Evolutionary conservation across 805 yeast genomes (phyloP).

Genomic region (Aciculoconidium aculeatum): DNA sequence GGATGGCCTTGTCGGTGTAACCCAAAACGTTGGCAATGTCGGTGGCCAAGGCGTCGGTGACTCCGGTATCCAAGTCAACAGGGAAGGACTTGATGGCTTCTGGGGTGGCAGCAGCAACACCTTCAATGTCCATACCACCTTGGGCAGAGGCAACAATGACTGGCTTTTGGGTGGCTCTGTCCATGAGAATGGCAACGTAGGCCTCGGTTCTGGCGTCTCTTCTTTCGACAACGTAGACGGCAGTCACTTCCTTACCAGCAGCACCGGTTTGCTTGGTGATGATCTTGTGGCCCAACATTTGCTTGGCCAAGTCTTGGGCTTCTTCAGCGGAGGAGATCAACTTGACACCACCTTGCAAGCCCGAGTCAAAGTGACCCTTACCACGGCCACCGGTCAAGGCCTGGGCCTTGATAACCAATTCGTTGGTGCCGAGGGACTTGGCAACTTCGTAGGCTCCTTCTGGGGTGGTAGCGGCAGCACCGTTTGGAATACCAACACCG

Average conservation of each 20-base stretch:
- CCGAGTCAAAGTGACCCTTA: conserved; percentile 95
- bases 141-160: conserved; percentile 93
- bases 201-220: conserved; percentile 93
- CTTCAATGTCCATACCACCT: conserved; percentile 99
- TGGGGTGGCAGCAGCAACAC: conserved; percentile 90
- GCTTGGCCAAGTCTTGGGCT: conserved; percentile 76
- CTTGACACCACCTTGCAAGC: conserved; percentile 95
- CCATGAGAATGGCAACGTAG: conserved; percentile 89
- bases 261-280: conserved; percentile 98
- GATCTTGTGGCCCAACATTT: conserved; percentile 89
- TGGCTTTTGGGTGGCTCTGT: conserved; percentile 86
- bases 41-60: conserved; percentile 68
- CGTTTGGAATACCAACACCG: conserved; percentile 88
- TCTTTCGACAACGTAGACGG: conserved; percentile 93
- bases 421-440: conserved; percentile 64
- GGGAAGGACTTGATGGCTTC: conserved; percentile 85
- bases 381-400: conserved; percentile 99
- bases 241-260: conserved; percentile 94
- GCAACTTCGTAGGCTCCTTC: conserved; percentile 85
- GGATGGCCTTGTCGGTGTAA: conserved; percentile 68
- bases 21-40: conserved; percentile 78
- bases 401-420: conserved; percentile 95
- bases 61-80: conserved; percentile 71
- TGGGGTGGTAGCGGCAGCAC: conserved; percentile 85
- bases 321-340: conserved; percentile 79